Base-by-base conservation (phyloP, 2,329 filamentous ascomycete genomes). In the Lasiodiplodia sp. region DNA sequence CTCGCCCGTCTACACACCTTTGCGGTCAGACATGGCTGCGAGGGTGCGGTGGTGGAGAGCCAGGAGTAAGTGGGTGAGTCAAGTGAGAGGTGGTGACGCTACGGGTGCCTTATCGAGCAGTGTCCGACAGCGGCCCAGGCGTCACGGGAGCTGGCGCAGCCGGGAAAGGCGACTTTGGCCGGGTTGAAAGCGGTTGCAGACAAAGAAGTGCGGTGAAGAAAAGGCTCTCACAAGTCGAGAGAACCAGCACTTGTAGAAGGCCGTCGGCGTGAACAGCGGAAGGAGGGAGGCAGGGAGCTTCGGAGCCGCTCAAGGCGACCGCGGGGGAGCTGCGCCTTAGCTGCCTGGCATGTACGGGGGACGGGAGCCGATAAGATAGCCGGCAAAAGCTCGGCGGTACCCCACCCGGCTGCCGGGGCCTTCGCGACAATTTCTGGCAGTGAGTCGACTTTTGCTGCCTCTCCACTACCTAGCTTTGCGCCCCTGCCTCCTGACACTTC, bases 1-100 rank as follows among this genome's bases (percentile, higher is more conserved):
- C 60, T 75, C 28, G 28, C 28, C 25, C 44, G 70, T 63, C 67
- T 23, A 81, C 68, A 3, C 63, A 68, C 63, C 40, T 49, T 67
- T 53, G 21, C 47, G 44, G 31, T 52, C 47, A 52, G 60, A 52
- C 57, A 69, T 65, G 66, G 70, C 44, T 55, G 40, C 47, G 37
- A 71, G 21, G 40, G 57, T 62, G 37, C 5, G 44, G 44, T 38
- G 28, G 60, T 37, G 2, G 47, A 38, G 44, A 37, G 47, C 52
- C 60, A 31, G 47, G 47, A 47, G 47, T 12, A 52, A 21, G 57
- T 16, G 60, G 60, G 60, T 64, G 44, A 64, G 60, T 52, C 47
- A 52, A 64, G n/a, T 66, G 63, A 64, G 63, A 64, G 38, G 47
- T 56, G 63, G 63, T 66, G 49, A 56, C 52, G 63, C 49, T 56